These are phyloP conservation scores for Capsicum baccatum DNA, from an alignment of 257 asterid genomes.

Conservation along the genomic window DNA sequence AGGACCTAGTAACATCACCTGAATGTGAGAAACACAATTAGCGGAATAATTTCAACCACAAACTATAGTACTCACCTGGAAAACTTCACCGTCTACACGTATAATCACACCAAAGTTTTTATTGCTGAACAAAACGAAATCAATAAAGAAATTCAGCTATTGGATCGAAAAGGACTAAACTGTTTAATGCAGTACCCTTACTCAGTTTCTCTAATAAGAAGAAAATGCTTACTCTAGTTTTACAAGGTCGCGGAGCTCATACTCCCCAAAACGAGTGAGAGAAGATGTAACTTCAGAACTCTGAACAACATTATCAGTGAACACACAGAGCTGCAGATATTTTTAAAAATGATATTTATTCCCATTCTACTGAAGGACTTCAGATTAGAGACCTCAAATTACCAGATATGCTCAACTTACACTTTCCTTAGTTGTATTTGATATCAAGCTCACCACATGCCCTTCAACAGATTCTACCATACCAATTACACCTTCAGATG, in stretches of 20 bases:
- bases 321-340: conserved; percentile 70
- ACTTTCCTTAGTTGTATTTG: conserved; percentile 90
- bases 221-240: conserved; percentile 66
- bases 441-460: conserved; percentile 87
- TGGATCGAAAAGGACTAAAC: conserved; percentile 17
- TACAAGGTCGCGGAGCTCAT: conserved; percentile 96
- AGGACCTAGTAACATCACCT: conserved; percentile 66
- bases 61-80: conserved; percentile 63
- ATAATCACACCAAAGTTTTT: conserved; percentile 89
- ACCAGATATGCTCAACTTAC: conserved; percentile 45
- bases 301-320: conserved; percentile 89
- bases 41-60: conserved; percentile 1
- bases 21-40: conserved; percentile 35
- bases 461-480: conserved; percentile 97
- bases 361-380: neutral
- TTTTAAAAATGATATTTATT: neutral
- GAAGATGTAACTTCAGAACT: conserved; percentile 98
- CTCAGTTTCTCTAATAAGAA: neutral
- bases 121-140: conserved; percentile 57
- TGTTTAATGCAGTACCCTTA: neutral
- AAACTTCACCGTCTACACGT: conserved; percentile 93
- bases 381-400: neutral
- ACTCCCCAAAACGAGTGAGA: conserved; percentile 77
- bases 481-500: conserved; percentile 96
- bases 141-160: conserved; percentile 9